Conservation (phyloP, 2,329 filamentous ascomycete genomes). For the Claviceps sorghi region DNA sequence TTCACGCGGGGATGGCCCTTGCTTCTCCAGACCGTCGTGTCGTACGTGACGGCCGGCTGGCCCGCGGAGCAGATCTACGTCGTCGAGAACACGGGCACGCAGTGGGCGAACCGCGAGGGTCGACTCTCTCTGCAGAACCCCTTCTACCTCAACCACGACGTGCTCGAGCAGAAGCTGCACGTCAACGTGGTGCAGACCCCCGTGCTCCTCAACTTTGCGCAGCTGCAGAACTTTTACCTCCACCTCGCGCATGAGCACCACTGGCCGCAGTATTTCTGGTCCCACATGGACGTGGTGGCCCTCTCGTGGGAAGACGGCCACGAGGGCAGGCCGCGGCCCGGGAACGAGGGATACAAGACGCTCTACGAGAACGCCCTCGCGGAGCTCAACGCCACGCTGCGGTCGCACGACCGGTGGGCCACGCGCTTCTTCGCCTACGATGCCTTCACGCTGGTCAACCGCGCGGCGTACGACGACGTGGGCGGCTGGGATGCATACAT, state of each 20-base stretch:
- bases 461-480: conserved; percentile 32
- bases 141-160: background rate
- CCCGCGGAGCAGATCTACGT: conserved; percentile 41
- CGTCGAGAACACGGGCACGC: conserved; percentile 44
- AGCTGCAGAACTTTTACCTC: conserved; percentile 41
- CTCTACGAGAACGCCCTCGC: conserved; percentile 26
- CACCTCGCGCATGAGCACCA: conserved; percentile 26
- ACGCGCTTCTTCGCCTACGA: conserved; percentile 45
- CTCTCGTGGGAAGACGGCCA: conserved; percentile 26
- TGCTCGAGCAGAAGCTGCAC: conserved; percentile 24
- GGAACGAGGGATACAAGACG: conserved; percentile 24
- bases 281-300: conserved; percentile 39
- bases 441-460: conserved; percentile 41
- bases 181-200: conserved; percentile 37
- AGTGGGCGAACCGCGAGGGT: conserved; percentile 34
- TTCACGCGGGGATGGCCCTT: conserved; percentile 43
- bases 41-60: conserved; percentile 46
- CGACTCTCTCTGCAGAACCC: conserved; percentile 29
- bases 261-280: conserved; percentile 40
- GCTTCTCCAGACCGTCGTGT: conserved; percentile 39
- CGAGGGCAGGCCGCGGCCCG: conserved; percentile 18
- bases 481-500: conserved; percentile 44
- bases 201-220: conserved; percentile 37
- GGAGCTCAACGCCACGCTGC: conserved; percentile 19
- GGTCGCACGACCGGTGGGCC: conserved; percentile 28